Conservation (phyloP, 2,329 filamentous ascomycete genomes). For the Pseudonectria foliicola region DNA sequence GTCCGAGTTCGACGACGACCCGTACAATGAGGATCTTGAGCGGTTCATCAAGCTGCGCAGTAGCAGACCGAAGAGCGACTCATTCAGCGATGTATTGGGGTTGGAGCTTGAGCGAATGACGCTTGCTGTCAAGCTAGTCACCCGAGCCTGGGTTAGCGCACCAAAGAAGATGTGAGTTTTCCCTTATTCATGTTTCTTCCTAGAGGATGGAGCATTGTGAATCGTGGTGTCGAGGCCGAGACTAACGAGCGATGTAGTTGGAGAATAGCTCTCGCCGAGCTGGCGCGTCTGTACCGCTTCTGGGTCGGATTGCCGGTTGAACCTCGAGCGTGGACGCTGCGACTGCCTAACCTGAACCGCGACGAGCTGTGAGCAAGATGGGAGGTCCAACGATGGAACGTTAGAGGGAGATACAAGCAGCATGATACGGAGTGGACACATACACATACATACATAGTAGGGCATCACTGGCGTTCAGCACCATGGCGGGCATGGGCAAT, state of each 20-base stretch:
- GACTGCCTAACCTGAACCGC: constrained; percentile 33
- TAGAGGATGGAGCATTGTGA: not conserved
- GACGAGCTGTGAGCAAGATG: constrained; percentile 39
- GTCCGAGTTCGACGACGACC: constrained; percentile 32
- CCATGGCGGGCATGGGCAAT: not conserved
- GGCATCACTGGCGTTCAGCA: constrained; percentile 1
- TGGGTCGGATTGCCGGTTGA: constrained; percentile 47
- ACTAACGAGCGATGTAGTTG: constrained; percentile 27
- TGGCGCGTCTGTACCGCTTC: constrained; percentile 39
- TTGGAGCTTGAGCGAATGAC: constrained; percentile 59
- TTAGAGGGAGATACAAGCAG: too few relatives aligned
- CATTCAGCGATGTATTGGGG: constrained; percentile 50
- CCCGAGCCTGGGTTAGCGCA: constrained; percentile 62
- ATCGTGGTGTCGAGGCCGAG: not conserved
- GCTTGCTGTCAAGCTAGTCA: constrained; percentile 56
- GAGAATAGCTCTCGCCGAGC: constrained; percentile 37
- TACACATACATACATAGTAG: constrained; percentile 1
- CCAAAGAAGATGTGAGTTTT: constrained; percentile 63
- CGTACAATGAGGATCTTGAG: constrained; percentile 33
- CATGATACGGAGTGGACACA: too few relatives aligned
- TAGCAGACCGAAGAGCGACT: constrained; percentile 20
- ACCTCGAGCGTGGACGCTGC: constrained; percentile 41
- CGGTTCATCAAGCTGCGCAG: constrained; percentile 26
- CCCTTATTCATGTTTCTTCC: not conserved
- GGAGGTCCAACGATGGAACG: too few relatives aligned